A percentile compares a stretch with the other conserved stretches of the same genome.
Evolutionary conservation across 305 asterid genomes (phyloP).

Genomic region (Ajuga reptans): DNA sequence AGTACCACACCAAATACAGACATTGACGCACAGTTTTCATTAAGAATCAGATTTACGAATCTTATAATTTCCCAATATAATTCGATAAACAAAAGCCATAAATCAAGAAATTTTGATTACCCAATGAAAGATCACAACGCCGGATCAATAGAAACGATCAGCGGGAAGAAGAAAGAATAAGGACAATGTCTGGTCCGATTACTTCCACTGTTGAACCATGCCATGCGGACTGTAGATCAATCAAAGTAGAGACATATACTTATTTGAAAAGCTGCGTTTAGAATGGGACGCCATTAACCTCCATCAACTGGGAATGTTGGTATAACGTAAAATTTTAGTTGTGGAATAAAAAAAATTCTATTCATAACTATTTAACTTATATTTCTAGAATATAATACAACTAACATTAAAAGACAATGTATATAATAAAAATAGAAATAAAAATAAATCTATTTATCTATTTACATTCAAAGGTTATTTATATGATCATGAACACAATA

Average conservation of each 20-base stretch:
- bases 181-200: not conserved
- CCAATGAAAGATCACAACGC: constrained; percentile 32
- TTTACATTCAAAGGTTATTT: too few relatives aligned
- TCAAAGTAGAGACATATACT: not conserved
- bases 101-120: constrained; percentile 9
- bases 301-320: not conserved
- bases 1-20: constrained; percentile 5
- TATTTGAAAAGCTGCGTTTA: not conserved
- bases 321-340: not conserved
- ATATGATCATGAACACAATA: too few relatives aligned
- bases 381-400: too few relatives aligned
- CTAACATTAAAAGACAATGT: too few relatives aligned
- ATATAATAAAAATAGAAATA: too few relatives aligned
- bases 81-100: constrained; percentile 2
- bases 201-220: constrained; percentile 6
- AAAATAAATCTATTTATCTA: too few relatives aligned
- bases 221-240: constrained; percentile 6
- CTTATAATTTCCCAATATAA: not conserved
- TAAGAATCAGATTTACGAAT: constrained; percentile 1
- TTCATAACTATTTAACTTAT: too few relatives aligned
- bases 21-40: not conserved
- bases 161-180: not conserved
- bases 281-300: constrained; percentile 3
- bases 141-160: constrained; percentile 22
- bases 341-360: too few relatives aligned